Base-by-base conservation (phyloP, 345 rosid genomes). In the Aethionema arabicum region DNA sequence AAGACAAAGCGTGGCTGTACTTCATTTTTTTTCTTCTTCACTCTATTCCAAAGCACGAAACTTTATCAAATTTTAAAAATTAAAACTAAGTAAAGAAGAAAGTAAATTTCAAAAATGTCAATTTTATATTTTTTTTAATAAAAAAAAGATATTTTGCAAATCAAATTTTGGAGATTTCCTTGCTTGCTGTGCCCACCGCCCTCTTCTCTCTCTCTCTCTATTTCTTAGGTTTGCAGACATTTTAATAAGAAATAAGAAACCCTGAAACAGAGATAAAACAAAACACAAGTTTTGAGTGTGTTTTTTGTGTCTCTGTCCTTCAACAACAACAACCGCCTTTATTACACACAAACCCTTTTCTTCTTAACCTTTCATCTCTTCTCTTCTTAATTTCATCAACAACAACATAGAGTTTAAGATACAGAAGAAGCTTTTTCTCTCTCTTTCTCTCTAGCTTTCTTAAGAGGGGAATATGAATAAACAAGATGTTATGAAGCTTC, bases 401-500 rank as follows among this genome's bases (percentile, higher is more conserved):
- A 47, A 57, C 10, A 32, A 35, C 50, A 21, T 35, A 36, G 55
- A 62, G 58, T 42, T 13, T n/a, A 30, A 56, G 65, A 11, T 32
- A 31, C 32, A 42, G 40, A 40, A 8, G 11, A 35, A 51, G 48
- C 52, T 63, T 42, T 36, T 8, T 21, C 7, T 43, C 32, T 52
- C 6, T 46, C 50, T 47, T 35, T 49, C 54, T 62, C 56, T 41
- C 12, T 43, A 46, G 33, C 1, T 1, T n/a, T n/a, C n/a, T n/a
- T n/a, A 21, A 21, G 27, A 21, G 27, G 51, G 5, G 56, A 72
- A 15, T 13, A 89, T 89, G 96, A 84, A 60, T 67, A 89, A 86
- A 59, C 89, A 83, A 74, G 96, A 89, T 51, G 62, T 73, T 11
- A 69, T 76, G 89, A 86, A 83, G 89, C 77, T 77, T 75, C 96